These are phyloP conservation scores for Xylaria castorea DNA, from an alignment of 495 filamentous ascomycete species.

Conservation along the genomic window DNA sequence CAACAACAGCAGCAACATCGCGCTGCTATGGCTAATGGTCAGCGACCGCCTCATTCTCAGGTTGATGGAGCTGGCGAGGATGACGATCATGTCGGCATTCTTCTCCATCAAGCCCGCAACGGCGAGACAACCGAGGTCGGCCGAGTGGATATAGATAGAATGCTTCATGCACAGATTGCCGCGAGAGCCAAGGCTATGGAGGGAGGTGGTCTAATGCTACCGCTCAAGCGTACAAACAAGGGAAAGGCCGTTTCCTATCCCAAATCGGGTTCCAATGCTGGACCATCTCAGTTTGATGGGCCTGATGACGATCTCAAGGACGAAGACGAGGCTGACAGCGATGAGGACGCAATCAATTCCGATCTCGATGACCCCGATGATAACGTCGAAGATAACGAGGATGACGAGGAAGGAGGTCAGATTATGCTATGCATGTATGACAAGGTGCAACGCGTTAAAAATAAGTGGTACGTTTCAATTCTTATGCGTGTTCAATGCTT, in stretches of 20 bases:
- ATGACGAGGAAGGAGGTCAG: constrained; percentile 80
- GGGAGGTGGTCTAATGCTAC: constrained; percentile 82
- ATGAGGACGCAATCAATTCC: constrained; percentile 98
- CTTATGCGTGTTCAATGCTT: neutral
- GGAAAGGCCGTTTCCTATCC: constrained; percentile 30
- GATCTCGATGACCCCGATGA: constrained; percentile 97
- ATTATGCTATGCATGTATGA: constrained; percentile 99
- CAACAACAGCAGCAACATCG: constrained; percentile 52
- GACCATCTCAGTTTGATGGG: constrained; percentile 69
- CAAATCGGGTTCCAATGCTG: constrained; percentile 33
- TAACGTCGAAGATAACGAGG: constrained; percentile 74
- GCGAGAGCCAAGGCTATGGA: constrained; percentile 73
- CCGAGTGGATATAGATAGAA: constrained; percentile 62
- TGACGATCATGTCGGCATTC: constrained; percentile 63
- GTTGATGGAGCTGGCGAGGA: constrained; percentile 74
- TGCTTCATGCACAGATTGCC: constrained; percentile 71
- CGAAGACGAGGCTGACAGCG: constrained; percentile 81
- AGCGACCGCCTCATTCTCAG: constrained; percentile 59
- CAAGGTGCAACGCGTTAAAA: constrained; percentile 99
- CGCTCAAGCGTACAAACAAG: constrained; percentile 57
- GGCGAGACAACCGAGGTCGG: constrained; percentile 54
- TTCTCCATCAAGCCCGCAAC: constrained; percentile 50
- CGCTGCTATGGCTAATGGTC: constrained; percentile 46
- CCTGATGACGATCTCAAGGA: constrained; percentile 67
- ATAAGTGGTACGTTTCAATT: constrained; percentile 79